A percentile compares a stretch with the other conserved stretches of the same genome.
Evolutionary conservation across 163 green algal species (phyloP).

Genomic region (Chlamydomonas reinhardtii): DNA sequence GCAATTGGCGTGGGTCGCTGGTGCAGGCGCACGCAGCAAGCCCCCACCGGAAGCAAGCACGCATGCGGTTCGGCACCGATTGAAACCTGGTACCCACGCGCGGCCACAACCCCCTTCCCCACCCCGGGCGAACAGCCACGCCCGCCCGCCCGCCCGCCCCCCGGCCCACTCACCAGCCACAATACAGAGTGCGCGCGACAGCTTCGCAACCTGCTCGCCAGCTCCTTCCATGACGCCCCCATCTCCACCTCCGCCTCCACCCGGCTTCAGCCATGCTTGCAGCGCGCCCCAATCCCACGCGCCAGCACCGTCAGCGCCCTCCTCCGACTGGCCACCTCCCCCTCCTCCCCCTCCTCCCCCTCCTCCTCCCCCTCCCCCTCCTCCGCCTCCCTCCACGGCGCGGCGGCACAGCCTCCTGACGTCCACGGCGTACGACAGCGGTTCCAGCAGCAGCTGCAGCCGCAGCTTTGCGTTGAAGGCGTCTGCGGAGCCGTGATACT

Average conservation of each 20-base stretch:
- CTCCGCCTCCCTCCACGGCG: background rate
- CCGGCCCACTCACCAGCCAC: too few relatives aligned
- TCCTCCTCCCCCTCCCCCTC: too few relatives aligned
- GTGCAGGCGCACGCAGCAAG: too few relatives aligned
- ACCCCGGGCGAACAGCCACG: background rate
- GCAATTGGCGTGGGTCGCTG: too few relatives aligned
- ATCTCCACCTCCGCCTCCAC: background rate
- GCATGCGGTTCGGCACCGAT: too few relatives aligned
- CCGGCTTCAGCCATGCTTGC: background rate
- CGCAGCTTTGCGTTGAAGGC: conserved; percentile 40
- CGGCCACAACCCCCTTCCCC: too few relatives aligned
- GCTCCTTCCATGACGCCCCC: background rate
- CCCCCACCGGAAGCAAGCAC: too few relatives aligned
- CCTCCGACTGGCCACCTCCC: too few relatives aligned
- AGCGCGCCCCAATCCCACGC: background rate
- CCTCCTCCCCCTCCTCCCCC: background rate
- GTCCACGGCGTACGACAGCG: background rate
- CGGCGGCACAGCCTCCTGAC: background rate
- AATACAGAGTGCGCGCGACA: too few relatives aligned
- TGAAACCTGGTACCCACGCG: too few relatives aligned
- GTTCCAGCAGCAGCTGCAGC: conserved; percentile 48
- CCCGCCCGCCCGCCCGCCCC: too few relatives aligned
- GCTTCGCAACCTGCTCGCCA: background rate
- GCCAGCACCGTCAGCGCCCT: background rate
- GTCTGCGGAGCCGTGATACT: conserved; percentile 1